Conservation (phyloP, 1,284 basidiomycete species). For the Sphaerobolus stellatus region DNA sequence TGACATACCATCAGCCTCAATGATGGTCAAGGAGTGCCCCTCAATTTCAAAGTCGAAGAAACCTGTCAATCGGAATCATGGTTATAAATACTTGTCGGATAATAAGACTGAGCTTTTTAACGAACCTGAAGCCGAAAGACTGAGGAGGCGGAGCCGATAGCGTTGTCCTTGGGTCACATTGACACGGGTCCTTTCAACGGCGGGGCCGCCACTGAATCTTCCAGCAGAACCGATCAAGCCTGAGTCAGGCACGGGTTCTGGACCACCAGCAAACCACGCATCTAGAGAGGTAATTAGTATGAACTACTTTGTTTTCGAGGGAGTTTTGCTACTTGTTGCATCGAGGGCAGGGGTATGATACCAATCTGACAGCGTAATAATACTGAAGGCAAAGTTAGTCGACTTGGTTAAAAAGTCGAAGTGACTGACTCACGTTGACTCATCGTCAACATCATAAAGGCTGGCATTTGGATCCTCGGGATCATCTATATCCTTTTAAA, state of each 20-base stretch:
- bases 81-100: neutral
- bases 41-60: conserved; percentile 44
- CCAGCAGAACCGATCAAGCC: conserved; percentile 39
- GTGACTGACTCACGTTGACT: conserved; percentile 26
- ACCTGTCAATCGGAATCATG: conserved; percentile 24
- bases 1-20: conserved; percentile 48
- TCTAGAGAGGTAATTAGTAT: neutral
- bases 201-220: conserved; percentile 33
- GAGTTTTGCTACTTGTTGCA: neutral
- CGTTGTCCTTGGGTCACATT: conserved; percentile 49
- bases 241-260: conserved; percentile 31
- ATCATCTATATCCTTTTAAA: conserved; percentile 27
- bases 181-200: conserved; percentile 37
- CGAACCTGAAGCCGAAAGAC: conserved; percentile 35
- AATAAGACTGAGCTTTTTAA: neutral
- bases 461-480: conserved; percentile 42
- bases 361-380: conserved; percentile 24
- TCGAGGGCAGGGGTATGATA: conserved; percentile 24
- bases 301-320: neutral
- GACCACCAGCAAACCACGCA: conserved; percentile 12
- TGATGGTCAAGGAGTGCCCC: conserved; percentile 51
- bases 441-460: conserved; percentile 34
- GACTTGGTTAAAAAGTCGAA: conserved; percentile 10
- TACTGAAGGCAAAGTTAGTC: conserved; percentile 10
- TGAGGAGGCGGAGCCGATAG: conserved; percentile 56